Evolutionary conservation across 2,329 filamentous ascomycete species (phyloP).

Genomic region (Xylaria sp.): DNA sequence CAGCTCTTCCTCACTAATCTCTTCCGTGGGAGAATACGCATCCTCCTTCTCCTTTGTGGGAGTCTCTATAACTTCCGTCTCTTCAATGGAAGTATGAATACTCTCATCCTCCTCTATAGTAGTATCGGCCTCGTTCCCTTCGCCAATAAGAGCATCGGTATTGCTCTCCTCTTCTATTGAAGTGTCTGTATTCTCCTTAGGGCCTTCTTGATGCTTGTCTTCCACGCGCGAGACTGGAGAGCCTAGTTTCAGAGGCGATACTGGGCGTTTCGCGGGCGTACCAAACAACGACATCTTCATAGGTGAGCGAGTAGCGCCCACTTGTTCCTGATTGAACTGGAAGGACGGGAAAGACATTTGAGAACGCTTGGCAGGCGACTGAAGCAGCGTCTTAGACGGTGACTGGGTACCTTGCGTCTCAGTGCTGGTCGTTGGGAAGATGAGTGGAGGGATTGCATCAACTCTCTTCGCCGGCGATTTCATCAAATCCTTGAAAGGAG

Average conservation of each 20-base stretch:
- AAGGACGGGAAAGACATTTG: constrained; percentile 42
- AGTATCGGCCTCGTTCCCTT: not conserved
- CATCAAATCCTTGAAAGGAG: constrained; percentile 65
- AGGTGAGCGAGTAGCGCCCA: constrained; percentile 49
- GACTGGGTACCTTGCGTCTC: constrained; percentile 52
- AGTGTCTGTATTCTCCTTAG: not conserved
- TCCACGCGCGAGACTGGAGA: constrained; percentile 31
- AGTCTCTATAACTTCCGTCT: constrained; percentile 7
- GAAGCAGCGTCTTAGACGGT: constrained; percentile 61
- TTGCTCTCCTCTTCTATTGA: constrained; percentile 4
- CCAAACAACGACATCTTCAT: constrained; percentile 49
- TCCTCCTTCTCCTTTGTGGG: constrained; percentile 18
- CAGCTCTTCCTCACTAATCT: constrained; percentile 29
- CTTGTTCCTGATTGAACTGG: constrained; percentile 42
- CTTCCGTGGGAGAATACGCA: not conserved
- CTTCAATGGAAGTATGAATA: constrained; percentile 9
- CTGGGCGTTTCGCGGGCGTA: constrained; percentile 48
- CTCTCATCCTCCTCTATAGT: constrained; percentile 3
- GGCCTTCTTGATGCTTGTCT: constrained; percentile 17
- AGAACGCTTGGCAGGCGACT: constrained; percentile 63
- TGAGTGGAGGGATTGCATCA: constrained; percentile 54
- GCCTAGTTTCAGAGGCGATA: constrained; percentile 44
- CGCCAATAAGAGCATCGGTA: not conserved
- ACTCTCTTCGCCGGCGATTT: constrained; percentile 65
- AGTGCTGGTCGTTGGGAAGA: constrained; percentile 44